Evolutionary conservation across 208 protist species (phyloP).

Genomic region (Sergeia podlipaevii): DNA sequence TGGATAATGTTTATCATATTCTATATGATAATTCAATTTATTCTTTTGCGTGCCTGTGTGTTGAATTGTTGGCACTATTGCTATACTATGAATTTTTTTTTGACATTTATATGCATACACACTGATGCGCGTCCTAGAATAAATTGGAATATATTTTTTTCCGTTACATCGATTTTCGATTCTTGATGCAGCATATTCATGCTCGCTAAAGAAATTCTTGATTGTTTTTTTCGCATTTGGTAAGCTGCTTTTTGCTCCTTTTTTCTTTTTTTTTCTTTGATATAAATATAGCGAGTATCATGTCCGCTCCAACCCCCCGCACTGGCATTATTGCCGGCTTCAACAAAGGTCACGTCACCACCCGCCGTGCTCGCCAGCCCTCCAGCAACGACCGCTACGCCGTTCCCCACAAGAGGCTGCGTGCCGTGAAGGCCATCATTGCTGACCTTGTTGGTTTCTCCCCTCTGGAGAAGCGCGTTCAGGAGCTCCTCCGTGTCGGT

Average conservation of each 20-base stretch:
- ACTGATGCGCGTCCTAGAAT: neutral
- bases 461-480: slow-evolving; percentile 91
- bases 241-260: neutral
- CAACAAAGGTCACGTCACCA: slow-evolving; percentile 91
- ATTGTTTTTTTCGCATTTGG: slow-evolving; percentile 4
- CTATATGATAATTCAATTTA: no score
- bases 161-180: no score
- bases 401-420: slow-evolving; percentile 87
- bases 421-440: slow-evolving; percentile 90
- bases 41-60: no score
- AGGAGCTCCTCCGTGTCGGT: slow-evolving; percentile 93
- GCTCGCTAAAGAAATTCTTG: slow-evolving; percentile 6
- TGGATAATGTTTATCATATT: no score
- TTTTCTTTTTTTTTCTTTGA: slow-evolving; percentile 13
- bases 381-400: slow-evolving; percentile 80
- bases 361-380: slow-evolving; percentile 74
- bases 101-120: no score
- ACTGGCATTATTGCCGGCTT: slow-evolving; percentile 91
- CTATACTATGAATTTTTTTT: no score
- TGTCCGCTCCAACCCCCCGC: slow-evolving; percentile 65
- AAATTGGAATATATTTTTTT: no score
- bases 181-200: no score
- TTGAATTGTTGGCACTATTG: no score
- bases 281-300: slow-evolving; percentile 26
- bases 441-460: slow-evolving; percentile 88